Evolutionary conservation across 768 basidiomycete species (phyloP).

Genomic region (Pholiota molesta): DNA sequence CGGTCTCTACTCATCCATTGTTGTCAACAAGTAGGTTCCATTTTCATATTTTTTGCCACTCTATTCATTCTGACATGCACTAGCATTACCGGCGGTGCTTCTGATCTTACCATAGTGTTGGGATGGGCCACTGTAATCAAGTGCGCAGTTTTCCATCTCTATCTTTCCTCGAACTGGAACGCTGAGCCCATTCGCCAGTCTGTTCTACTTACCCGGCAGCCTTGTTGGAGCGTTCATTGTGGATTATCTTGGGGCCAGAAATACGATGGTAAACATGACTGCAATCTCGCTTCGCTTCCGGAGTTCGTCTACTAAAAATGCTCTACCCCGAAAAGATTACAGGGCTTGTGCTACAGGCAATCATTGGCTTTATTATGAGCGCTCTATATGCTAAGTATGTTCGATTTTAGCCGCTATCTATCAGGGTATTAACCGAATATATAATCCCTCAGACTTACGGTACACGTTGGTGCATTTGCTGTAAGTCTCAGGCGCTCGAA

Average conservation of each 20-base stretch:
- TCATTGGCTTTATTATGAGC: conserved; percentile 90
- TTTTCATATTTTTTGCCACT: not conserved
- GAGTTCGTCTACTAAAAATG: not conserved
- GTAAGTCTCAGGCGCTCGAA: conserved; percentile 34
- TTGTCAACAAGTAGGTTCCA: conserved; percentile 59
- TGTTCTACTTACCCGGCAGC: conserved; percentile 53
- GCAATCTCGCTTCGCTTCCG: not conserved
- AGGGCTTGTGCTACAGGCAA: conserved; percentile 67
- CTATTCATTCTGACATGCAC: not conserved
- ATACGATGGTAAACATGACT: conserved; percentile 58
- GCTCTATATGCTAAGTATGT: conserved; percentile 67
- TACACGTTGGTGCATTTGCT: conserved; percentile 75
- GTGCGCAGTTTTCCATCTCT: conserved; percentile 41
- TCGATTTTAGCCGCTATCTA: not conserved
- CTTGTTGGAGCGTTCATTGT: conserved; percentile 75
- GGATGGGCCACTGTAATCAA: conserved; percentile 89
- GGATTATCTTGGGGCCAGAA: conserved; percentile 76
- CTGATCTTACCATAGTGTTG: conserved; percentile 64
- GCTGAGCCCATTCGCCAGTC: conserved; percentile 12
- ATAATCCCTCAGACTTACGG: conserved; percentile 45
- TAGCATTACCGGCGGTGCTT: conserved; percentile 60
- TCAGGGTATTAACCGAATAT: not conserved
- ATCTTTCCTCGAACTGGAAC: not conserved
- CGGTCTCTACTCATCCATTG: conserved; percentile 78
- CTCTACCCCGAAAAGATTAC: conserved; percentile 47